Conservation (phyloP, 345 rosid genomes). For the Camelina neglecta region DNA sequence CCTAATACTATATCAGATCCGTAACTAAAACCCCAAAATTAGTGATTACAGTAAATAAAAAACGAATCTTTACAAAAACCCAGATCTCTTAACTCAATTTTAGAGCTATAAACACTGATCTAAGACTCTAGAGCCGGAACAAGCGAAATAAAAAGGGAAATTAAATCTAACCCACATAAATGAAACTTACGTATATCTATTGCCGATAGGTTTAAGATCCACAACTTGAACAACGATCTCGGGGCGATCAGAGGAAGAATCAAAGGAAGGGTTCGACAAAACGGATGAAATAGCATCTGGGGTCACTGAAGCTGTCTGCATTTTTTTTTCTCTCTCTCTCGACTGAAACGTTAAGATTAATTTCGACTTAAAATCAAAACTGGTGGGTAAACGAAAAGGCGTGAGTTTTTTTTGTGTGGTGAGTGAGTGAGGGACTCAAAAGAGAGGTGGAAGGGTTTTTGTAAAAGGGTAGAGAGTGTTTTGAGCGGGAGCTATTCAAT, state of each 20-base stretch:
- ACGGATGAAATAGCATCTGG: slow-evolving; percentile 65
- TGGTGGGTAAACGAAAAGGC: too few species aligned
- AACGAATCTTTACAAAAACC: neutral
- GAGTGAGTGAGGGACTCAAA: too few species aligned
- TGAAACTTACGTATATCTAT: slow-evolving; percentile 64
- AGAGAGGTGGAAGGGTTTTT: too few species aligned
- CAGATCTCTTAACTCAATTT: neutral
- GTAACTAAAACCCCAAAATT: neutral
- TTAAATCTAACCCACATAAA: neutral
- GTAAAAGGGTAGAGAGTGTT: too few species aligned
- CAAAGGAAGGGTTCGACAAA: slow-evolving; percentile 68
- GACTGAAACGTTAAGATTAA: too few species aligned
- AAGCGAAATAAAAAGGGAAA: too few species aligned
- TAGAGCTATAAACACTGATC: neutral
- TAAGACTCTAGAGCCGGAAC: neutral
- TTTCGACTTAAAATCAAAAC: too few species aligned
- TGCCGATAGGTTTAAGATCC: slow-evolving; percentile 83
- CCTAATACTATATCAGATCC: neutral
- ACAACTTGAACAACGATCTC: slow-evolving; percentile 75
- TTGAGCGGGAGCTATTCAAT: too few species aligned
- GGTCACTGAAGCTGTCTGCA: slow-evolving; percentile 56
- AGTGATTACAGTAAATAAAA: neutral
- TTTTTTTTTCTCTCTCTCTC: neutral
- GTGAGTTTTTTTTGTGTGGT: too few species aligned
- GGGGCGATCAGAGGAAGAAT: slow-evolving; percentile 55